Evolutionary conservation across 257 asterid species (phyloP), one percentile per base, ranked within the genome.

Genomic region (Nicotiana noctiflora): DNA sequence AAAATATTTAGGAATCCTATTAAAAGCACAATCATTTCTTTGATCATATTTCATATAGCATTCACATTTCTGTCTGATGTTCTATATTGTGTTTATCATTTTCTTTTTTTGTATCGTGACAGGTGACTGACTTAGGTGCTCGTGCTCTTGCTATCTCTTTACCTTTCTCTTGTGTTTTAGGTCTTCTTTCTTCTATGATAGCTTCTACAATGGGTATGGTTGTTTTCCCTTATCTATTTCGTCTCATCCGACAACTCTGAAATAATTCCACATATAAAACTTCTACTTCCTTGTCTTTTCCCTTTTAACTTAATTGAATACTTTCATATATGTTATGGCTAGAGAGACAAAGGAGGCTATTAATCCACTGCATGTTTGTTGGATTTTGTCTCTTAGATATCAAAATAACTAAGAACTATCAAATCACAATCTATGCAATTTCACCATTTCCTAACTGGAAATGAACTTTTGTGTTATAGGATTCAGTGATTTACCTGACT

Each of bases 81-180:
- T 49, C 3, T 6, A 74, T 23, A 18, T 77, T 56, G 14, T 81
- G 61, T 34, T 40, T 85, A n/a, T 81, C 49, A 14, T 62, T 70
- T 76, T 44, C 76, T 81, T 51, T 75, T 72, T 81, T 55, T 81
- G 66, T 19, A 70, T 67, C 59, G 49, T 77, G 40, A 83, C 92
- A 95, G 99, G 96, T 95, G 37, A 75, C 96, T 19, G 96, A 91
- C 84, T 86, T 92, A 92, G 97, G 96, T 34, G 88, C 96, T 84
- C 92, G 97, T 81, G 99, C 99, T 75, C 99, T 95, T 66, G 96
- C 98, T 66, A 86, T 95, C 80, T 91, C 99, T n/a, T 86, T 95
- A 85, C 99, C 99, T 74, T 93, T 95, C 83, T 90, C 99, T 31
- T 91, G 94, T 86, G 97, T 84, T 80, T 89, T 95, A 81, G 98